These are phyloP conservation scores for Rhododendron ovatum DNA, from an alignment of 148 eudicot species.

Conservation along the genomic window DNA sequence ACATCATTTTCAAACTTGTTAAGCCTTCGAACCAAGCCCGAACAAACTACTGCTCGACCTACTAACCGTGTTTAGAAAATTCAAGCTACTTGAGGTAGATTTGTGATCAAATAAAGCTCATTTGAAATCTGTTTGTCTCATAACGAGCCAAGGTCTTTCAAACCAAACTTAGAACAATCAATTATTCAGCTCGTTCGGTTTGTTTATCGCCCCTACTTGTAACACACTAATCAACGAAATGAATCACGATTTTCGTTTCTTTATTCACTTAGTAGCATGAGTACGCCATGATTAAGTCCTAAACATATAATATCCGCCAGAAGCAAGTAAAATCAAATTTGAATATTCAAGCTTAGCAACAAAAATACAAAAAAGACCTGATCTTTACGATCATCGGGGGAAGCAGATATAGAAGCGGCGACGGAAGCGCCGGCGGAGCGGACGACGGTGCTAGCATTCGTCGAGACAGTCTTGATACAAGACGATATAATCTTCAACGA, in stretches of 20 bases:
- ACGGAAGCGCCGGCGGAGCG: slow-evolving; percentile 31
- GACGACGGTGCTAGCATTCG: slow-evolving; percentile 31
- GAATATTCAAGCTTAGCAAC: too few species aligned
- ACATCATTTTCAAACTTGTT: background rate
- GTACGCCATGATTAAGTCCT: background rate
- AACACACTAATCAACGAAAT: background rate
- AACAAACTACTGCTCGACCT: background rate
- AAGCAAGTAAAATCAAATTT: background rate
- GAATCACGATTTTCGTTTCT: background rate
- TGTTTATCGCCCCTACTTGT: background rate
- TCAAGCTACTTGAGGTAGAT: background rate
- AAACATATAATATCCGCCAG: background rate
- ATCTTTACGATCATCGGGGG: slow-evolving; percentile 30
- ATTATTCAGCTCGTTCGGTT: too few species aligned
- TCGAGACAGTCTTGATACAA: slow-evolving; percentile 32
- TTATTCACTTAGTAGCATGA: background rate
- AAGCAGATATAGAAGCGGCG: slow-evolving; percentile 28
- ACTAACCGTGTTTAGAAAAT: background rate
- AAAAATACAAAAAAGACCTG: slow-evolving; percentile 19
- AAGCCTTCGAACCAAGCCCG: background rate
- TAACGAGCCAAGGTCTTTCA: too few species aligned
- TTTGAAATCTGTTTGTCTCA: too few species aligned
- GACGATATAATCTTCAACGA: slow-evolving; percentile 35
- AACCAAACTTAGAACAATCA: background rate
- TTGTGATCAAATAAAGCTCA: too few species aligned